These are phyloP conservation scores for Globisporangium splendens DNA, from an alignment of 352 stramenopile species.

Conservation along the genomic window DNA sequence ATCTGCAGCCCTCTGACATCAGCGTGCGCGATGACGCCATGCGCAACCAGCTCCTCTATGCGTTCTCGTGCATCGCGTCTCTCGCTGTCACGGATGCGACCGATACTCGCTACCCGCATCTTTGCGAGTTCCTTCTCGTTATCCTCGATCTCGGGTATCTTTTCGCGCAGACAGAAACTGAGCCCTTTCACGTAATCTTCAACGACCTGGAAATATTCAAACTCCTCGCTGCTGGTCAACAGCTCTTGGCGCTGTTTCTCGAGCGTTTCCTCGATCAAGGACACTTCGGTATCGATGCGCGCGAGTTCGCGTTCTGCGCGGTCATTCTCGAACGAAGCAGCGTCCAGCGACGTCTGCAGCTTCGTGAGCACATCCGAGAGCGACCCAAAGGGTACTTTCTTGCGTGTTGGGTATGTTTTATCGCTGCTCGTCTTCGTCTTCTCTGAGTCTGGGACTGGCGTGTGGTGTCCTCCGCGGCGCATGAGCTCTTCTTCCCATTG, in stretches of 20 bases:
- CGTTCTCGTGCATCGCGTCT: background rate
- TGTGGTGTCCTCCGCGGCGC: slow-evolving; percentile 53
- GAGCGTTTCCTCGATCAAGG: slow-evolving; percentile 38
- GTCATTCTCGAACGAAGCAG: slow-evolving; percentile 37
- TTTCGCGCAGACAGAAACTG: slow-evolving; percentile 74
- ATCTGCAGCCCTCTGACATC: slow-evolving; percentile 5
- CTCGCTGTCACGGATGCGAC: slow-evolving; percentile 10
- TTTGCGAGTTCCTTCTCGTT: slow-evolving; percentile 32
- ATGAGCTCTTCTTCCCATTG: slow-evolving; percentile 80
- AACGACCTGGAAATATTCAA: slow-evolving; percentile 75
- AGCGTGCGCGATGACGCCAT: background rate
- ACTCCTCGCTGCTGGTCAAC: slow-evolving; percentile 54
- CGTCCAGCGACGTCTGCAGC: slow-evolving; percentile 48
- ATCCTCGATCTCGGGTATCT: slow-evolving; percentile 43
- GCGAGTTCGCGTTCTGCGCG: slow-evolving; percentile 45
- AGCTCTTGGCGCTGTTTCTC: slow-evolving; percentile 47
- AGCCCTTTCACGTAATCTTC: slow-evolving; percentile 73
- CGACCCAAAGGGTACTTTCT: slow-evolving; percentile 39
- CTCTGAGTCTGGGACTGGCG: slow-evolving; percentile 4
- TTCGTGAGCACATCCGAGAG: slow-evolving; percentile 46
- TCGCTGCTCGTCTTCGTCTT: slow-evolving; percentile 8
- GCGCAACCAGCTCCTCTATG: background rate
- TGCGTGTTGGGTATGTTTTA: slow-evolving; percentile 46
- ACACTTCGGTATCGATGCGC: slow-evolving; percentile 46
- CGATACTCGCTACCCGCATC: slow-evolving; percentile 12